Evolutionary conservation across 495 filamentous ascomycete genomes (phyloP).

Genomic region (Hypoxylon perforatum): DNA sequence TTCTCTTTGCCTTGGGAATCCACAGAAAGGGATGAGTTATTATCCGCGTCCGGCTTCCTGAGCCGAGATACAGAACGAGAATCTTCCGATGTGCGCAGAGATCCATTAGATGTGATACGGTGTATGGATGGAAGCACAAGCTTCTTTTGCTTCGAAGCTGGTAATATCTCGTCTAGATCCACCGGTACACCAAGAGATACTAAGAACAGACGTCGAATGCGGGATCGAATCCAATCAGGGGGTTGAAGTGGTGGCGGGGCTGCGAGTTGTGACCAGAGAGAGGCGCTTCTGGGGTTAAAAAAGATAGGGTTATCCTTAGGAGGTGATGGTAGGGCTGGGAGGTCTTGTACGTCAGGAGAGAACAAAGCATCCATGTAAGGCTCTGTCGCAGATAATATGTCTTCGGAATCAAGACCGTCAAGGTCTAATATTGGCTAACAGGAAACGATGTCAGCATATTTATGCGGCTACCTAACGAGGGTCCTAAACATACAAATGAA

Average conservation of each 20-base stretch:
- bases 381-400: constrained; percentile 62
- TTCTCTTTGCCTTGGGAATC: constrained; percentile 63
- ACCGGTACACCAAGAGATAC: constrained; percentile 96
- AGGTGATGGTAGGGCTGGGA: constrained; percentile 58
- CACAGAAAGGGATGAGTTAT: constrained; percentile 66
- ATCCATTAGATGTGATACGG: constrained; percentile 65
- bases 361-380: constrained; percentile 68
- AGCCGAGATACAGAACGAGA: constrained; percentile 62
- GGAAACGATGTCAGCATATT: constrained; percentile 46
- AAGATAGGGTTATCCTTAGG: constrained; percentile 69
- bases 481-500: constrained; percentile 55
- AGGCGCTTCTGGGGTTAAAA: constrained; percentile 77
- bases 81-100: constrained; percentile 59
- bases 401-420: constrained; percentile 64
- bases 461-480: constrained; percentile 46
- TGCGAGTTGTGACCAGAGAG: constrained; percentile 95
- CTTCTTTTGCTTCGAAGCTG: constrained; percentile 97
- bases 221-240: constrained; percentile 97
- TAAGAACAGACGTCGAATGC: constrained; percentile 94
- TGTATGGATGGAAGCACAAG: constrained; percentile 89
- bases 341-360: constrained; percentile 61
- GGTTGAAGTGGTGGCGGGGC: constrained; percentile 94
- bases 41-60: constrained; percentile 58
- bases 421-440: constrained; percentile 78
- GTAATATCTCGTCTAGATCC: constrained; percentile 96